Percentiles rank a stretch among this genome's conserved stretches.
Evolutionary conservation across 169 alveolate species (phyloP).

Genomic region (Amoebophrya sp.): DNA sequence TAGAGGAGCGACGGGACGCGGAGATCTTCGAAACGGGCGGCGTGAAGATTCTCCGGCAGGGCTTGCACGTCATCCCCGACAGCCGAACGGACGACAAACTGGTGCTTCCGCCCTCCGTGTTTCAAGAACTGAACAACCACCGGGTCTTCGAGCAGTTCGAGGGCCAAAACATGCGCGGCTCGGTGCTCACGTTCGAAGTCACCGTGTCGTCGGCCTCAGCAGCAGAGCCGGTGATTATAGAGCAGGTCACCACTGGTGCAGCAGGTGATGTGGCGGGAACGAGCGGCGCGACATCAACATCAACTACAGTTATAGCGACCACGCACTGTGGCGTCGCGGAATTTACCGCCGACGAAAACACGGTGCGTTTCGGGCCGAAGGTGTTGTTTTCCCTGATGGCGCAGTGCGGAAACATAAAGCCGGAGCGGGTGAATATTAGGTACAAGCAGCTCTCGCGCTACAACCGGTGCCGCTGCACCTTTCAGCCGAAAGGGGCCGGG

Average conservation of each 20-base stretch:
- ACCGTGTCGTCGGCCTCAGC: background rate
- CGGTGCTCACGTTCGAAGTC: background rate
- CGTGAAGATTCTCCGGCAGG: background rate
- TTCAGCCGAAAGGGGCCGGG: background rate
- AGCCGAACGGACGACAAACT: background rate
- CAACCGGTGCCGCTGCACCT: background rate
- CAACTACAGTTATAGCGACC: too few relatives aligned
- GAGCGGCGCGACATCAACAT: too few relatives aligned
- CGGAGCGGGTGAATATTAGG: background rate
- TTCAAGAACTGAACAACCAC: background rate
- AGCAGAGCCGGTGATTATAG: background rate
- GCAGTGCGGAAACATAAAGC: background rate
- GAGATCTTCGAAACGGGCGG: background rate
- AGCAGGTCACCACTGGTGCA: background rate
- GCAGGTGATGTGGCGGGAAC: background rate
- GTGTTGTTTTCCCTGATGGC: background rate
- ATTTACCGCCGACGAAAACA: background rate
- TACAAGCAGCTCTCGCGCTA: background rate
- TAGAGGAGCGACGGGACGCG: background rate
- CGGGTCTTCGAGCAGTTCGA: background rate
- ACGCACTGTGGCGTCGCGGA: slow-evolving; percentile 14
- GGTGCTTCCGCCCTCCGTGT: background rate
- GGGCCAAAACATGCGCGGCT: too few relatives aligned
- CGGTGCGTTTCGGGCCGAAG: background rate
- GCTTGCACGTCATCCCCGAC: background rate